A percentile compares a stretch with the other conserved stretches of the same genome.
These are phyloP conservation scores for Silene coronaria DNA, from an alignment of 179 eudicot species.

Conservation along the genomic window DNA sequence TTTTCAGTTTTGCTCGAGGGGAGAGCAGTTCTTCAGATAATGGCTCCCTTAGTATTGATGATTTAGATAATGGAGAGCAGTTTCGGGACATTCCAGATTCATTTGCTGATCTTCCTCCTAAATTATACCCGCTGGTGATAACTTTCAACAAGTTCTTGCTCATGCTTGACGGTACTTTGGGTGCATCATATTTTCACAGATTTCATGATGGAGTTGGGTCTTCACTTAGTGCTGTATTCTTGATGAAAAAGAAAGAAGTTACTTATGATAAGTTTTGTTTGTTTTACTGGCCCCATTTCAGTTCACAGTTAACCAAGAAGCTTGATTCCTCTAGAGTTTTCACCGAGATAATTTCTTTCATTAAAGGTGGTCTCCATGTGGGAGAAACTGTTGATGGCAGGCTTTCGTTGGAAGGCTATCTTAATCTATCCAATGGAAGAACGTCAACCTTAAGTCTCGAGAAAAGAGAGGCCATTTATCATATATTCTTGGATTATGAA, in stretches of 20 bases:
- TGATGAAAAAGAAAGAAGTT: constrained; percentile 50
- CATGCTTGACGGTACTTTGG: constrained; percentile 67
- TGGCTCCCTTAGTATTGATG: constrained; percentile 28
- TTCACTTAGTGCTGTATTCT: constrained; percentile 21
- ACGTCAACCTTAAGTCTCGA: constrained; percentile 32
- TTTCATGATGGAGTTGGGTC: constrained; percentile 27
- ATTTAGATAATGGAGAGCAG: constrained; percentile 33
- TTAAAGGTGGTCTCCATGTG: constrained; percentile 54
- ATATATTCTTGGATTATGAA: constrained; percentile 52
- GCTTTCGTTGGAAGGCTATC: constrained; percentile 35
- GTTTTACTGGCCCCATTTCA: constrained; percentile 61
- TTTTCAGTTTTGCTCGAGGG: constrained; percentile 41
- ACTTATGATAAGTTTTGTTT: constrained; percentile 43
- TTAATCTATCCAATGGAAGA: constrained; percentile 40
- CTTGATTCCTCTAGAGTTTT: constrained; percentile 60
- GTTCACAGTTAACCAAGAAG: constrained; percentile 38
- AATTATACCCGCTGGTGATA: constrained; percentile 52
- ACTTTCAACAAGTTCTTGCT: constrained; percentile 62
- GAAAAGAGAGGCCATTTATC: constrained; percentile 44
- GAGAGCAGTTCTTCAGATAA: constrained; percentile 24
- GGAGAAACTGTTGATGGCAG: constrained; percentile 31
- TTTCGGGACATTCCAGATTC: constrained; percentile 58
- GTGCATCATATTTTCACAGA: constrained; percentile 50
- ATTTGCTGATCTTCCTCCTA: constrained; percentile 40
- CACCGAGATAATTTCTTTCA: constrained; percentile 61